Evolutionary conservation across 2,329 filamentous ascomycete species (phyloP), one percentile per base, ranked within the genome.

Genomic region (Ophiosphaerella herpotricha): DNA sequence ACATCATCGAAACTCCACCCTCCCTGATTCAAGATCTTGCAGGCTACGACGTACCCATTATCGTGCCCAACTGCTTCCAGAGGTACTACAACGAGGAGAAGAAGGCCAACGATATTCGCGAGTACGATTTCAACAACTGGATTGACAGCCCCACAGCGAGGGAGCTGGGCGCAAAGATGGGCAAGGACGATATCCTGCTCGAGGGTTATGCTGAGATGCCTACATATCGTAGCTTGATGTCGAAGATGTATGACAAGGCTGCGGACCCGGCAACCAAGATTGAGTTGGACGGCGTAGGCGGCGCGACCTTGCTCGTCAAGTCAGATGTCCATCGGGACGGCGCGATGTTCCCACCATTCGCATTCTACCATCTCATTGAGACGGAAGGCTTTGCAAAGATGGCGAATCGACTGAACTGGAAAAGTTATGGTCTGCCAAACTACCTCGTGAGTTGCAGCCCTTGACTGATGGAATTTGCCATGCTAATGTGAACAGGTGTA

Each of bases 111-210:
- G 85, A 86, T 37, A 85, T 93, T 67, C 85, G 94, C 4, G 86
- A 92, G 0, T 99, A 99, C 73, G 94, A 99, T 76, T 97, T 87
- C 81, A 99, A 99, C 78, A 96, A 89, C 71, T 99, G 94, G 94
- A 86, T 93, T 66, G 94, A 99, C 70, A 96, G 90, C 68, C 82
- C 87, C 1, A 87, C 82, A 2, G 93, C 94, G 1, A 82, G 87
- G 67, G 82, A 88, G 32, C 77, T 99, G 56, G 92, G 84, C 2
- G 77, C 82, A 9, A 85, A 85, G 64, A 92, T 99, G 91, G 90
- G 85, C 0, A 87, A 87, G 0, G 93, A 99, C 63, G 94, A 99
- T 40, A 91, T 99, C 57, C 76, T 99, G 43, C 79, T 97, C 4
- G 94, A 99, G 74, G 94, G 94, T 6, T 99, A 99, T 68, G 84